Base-by-base conservation (phyloP, 2,329 filamentous ascomycete genomes). In the Ramichloridium luteum region DNA sequence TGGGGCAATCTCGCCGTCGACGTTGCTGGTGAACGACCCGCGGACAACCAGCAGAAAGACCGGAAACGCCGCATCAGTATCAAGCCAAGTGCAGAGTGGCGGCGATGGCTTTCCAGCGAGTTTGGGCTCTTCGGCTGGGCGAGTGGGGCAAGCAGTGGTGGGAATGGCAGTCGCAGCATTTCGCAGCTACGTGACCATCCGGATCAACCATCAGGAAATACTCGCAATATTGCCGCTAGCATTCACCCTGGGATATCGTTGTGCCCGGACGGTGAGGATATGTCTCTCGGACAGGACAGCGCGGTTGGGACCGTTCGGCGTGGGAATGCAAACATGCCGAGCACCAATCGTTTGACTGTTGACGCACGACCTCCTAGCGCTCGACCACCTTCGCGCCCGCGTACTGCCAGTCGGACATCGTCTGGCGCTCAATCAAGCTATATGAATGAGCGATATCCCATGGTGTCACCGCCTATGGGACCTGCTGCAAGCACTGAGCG, bases 361-460 rank as follows among this genome's bases (percentile, higher is more conserved):
- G n/a, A n/a, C n/a, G n/a, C n/a, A n/a, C n/a, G n/a, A n/a, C n/a
- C n/a, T n/a, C n/a, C n/a, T n/a, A n/a, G n/a, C n/a, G n/a, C n/a
- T 15, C 31, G 31, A 18, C 22, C 31, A 20, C 33, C 29, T 8
- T 32, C 37, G 6, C 32, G 36, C 6, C 26, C 38, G 2, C 35
- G 41, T 20, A 32, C 36, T 3, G 38, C 41, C 13, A 26, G 32
- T 16, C 25, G 36, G 14, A 27, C 31, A 16, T 17, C 30, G 13
- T 40, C 28, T 32, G 35, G 44, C 26, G 16, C 38, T 28, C 18
- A 36, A 10, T 54, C 54, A 2, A 51, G 54, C 27, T 49, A 50
- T 18, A 64, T 64, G 60, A 63, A 64, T 22, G 61, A 62, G 11
- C 55, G 59, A 1, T 64, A 60, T 33, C 57, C 61, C 1, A 54